These are phyloP conservation scores for Agapanthus africanus DNA, from an alignment of 106 monocot species.

Conservation along the genomic window DNA sequence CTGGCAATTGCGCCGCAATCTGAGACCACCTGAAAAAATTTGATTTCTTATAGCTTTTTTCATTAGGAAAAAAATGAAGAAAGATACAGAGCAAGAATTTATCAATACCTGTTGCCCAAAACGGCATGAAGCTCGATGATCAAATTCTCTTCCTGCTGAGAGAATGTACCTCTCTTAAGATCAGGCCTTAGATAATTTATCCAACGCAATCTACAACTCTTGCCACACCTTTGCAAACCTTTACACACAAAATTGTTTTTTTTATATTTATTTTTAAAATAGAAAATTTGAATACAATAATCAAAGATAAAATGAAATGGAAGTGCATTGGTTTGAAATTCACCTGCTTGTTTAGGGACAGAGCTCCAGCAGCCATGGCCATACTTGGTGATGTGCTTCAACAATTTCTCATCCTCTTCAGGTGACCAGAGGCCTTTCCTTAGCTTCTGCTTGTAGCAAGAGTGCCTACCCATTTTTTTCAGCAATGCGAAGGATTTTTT, in stretches of 20 bases:
- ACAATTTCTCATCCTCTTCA: slow-evolving; percentile 64
- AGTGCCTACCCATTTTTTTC: slow-evolving; percentile 51
- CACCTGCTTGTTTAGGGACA: slow-evolving; percentile 68
- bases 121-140: slow-evolving; percentile 74
- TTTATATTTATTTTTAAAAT: background rate
- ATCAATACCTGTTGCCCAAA: slow-evolving; percentile 63
- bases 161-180: slow-evolving; percentile 82
- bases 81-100: background rate
- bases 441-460: slow-evolving; percentile 75
- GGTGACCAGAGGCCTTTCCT: slow-evolving; percentile 71
- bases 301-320: background rate
- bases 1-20: slow-evolving; percentile 78
- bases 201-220: slow-evolving; percentile 91
- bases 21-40: slow-evolving; percentile 73
- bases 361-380: slow-evolving; percentile 79
- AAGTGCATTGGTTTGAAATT: too few relatives aligned
- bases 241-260: background rate
- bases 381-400: slow-evolving; percentile 51
- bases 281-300: background rate
- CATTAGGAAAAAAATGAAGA: background rate
- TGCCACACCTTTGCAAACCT: slow-evolving; percentile 93
- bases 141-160: slow-evolving; percentile 75
- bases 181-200: slow-evolving; percentile 86
- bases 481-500: background rate
- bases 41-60: background rate